Percentiles rank a stretch among this genome's conserved stretches.
Evolutionary conservation across 225 moss, liverwort and hornwort genomes (phyloP).

Genomic region (Polytrichum formosum): DNA sequence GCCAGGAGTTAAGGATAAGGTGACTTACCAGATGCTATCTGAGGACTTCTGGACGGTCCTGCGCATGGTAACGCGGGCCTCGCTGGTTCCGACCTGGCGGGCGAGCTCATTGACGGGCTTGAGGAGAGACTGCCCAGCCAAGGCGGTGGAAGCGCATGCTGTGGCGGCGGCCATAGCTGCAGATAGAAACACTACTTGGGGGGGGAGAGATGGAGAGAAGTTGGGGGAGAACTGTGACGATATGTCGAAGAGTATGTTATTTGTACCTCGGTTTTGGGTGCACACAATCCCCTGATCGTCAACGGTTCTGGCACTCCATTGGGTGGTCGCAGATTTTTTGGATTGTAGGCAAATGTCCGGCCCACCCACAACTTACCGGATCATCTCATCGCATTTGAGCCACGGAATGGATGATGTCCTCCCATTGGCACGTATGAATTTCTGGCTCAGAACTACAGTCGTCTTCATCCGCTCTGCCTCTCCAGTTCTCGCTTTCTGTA

Average conservation of each 20-base stretch:
- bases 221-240: rapidly evolving
- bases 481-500: background rate
- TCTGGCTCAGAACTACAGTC: background rate
- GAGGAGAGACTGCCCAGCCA: constrained; percentile 51
- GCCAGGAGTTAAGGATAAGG: background rate
- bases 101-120: constrained; percentile 38
- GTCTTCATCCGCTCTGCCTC: background rate
- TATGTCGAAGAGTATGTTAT: background rate
- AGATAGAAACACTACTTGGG: background rate
- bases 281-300: too few species aligned
- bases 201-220: background rate
- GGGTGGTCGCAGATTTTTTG: background rate
- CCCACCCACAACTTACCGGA: too few species aligned
- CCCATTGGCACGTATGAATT: background rate
- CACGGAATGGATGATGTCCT: background rate
- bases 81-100: constrained; percentile 42
- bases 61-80: constrained; percentile 50
- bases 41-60: constrained; percentile 13
- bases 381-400: too few species aligned
- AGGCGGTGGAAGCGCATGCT: constrained; percentile 50
- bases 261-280: background rate
- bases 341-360: background rate
- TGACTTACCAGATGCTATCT: constrained; percentile 28
- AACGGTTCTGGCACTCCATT: too few species aligned
- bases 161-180: constrained; percentile 50